A percentile compares a stretch with the other conserved stretches of the same genome.
These are phyloP conservation scores for Boletus vermiculosoides DNA, from an alignment of 768 basidiomycete genomes.

Conservation along the genomic window DNA sequence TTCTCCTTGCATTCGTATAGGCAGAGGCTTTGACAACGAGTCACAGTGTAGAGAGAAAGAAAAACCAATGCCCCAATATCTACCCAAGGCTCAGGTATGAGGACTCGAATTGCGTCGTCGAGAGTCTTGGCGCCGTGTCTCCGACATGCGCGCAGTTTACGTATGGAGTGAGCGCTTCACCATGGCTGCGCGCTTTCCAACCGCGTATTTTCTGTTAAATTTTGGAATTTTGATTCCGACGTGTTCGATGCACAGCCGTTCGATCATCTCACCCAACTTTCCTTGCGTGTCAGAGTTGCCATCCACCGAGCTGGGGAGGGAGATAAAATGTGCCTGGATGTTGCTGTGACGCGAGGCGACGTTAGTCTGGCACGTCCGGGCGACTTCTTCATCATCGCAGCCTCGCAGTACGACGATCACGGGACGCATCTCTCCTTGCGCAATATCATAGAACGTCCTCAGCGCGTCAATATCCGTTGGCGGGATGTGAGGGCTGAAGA, in stretches of 20 bases:
- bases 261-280: not conserved
- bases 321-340: not conserved
- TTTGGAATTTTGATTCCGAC: not conserved
- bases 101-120: too few relatives aligned
- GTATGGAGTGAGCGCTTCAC: not conserved
- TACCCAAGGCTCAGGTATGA: too few relatives aligned
- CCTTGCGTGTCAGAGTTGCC: not conserved
- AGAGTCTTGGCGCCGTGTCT: too few relatives aligned
- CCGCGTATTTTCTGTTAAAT: not conserved
- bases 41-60: too few relatives aligned
- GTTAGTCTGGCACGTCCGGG: not conserved
- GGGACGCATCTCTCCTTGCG: not conserved
- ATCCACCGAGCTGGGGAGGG: not conserved
- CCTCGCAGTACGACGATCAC: constrained; percentile 1
- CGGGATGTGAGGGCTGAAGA: not conserved
- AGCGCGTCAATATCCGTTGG: not conserved
- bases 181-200: not conserved
- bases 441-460: not conserved
- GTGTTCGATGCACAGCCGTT: not conserved
- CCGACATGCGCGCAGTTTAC: not conserved
- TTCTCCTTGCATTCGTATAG: too few relatives aligned
- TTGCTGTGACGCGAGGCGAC: not conserved
- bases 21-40: too few relatives aligned
- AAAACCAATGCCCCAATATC: too few relatives aligned
- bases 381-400: not conserved